Conservation (phyloP, 768 basidiomycete species). For the Tephrocybe sp. region DNA sequence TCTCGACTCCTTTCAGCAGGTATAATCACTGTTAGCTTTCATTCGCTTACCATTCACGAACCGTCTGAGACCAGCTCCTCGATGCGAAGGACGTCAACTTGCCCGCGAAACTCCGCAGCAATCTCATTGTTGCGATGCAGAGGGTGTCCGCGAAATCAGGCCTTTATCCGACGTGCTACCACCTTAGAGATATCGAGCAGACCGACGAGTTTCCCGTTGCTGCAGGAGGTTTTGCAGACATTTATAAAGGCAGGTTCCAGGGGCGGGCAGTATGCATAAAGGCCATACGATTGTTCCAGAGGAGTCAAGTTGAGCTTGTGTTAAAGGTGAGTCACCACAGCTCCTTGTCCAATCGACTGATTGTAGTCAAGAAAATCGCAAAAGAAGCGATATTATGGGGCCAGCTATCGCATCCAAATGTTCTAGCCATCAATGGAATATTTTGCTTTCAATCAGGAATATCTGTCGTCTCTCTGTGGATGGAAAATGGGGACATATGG, state of each 20-base stretch:
- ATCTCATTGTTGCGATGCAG: not conserved
- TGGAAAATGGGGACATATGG: constrained; percentile 9
- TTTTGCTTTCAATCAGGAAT: constrained; percentile 7
- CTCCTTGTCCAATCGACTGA: not conserved
- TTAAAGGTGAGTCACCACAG: no score
- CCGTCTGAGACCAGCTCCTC: no score
- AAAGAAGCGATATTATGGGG: not conserved
- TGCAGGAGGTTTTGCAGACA: not conserved
- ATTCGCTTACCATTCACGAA: no score
- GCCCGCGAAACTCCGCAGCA: not conserved
- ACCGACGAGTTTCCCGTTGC: not conserved
- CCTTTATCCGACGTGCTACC: not conserved
- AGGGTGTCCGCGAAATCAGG: not conserved
- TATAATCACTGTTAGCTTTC: no score
- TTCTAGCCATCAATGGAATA: constrained; percentile 16
- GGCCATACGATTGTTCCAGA: not conserved
- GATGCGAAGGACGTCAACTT: no score
- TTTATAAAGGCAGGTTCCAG: not conserved
- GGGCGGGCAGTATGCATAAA: not conserved
- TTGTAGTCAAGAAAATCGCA: not conserved
- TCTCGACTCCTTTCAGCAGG: no score
- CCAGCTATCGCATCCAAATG: no score
- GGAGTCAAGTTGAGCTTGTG: no score
- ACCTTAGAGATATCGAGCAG: not conserved
- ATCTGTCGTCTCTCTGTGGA: constrained; percentile 15